phyloP scores from a whole-genome alignment of 1,139 yeast species.

The Geotrichum bryndzae region DNA sequence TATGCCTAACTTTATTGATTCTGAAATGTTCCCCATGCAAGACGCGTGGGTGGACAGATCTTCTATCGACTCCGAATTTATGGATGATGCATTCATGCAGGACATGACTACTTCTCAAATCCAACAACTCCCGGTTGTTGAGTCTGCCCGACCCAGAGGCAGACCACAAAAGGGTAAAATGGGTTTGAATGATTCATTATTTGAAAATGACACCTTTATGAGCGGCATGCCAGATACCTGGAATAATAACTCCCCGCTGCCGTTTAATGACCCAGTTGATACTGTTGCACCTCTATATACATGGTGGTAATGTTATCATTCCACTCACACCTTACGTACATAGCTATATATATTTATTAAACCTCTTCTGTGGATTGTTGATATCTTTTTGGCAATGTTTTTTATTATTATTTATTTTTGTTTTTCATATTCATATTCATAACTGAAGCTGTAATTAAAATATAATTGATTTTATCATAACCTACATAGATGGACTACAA shows the following conservation, averaged over 20 bases:
- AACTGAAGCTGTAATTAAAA: background rate
- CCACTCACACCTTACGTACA: too few species aligned
- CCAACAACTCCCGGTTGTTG: background rate
- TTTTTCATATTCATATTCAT: background rate
- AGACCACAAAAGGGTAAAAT: background rate
- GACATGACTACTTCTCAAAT: background rate
- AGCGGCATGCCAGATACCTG: slow-evolving; percentile 4
- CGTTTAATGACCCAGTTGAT: background rate
- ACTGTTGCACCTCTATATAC: slow-evolving; percentile 4
- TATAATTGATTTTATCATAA: background rate
- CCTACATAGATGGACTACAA: background rate
- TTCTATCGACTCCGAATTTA: background rate
- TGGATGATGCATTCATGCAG: background rate
- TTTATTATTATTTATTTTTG: background rate
- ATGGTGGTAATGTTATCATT: background rate
- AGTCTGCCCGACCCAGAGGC: slow-evolving; percentile 1
- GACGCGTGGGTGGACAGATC: background rate
- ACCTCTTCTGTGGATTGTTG: too few species aligned
- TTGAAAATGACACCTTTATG: background rate
- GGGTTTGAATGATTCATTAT: slow-evolving; percentile 1
- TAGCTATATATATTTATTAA: too few species aligned
- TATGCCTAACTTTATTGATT: background rate
- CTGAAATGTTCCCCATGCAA: background rate
- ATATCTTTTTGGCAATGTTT: background rate
- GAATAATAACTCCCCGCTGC: background rate